A percentile compares a stretch with the other conserved stretches of the same genome.
Conservation (phyloP, 139 green algal species). For the Closterium sp. region DNA sequence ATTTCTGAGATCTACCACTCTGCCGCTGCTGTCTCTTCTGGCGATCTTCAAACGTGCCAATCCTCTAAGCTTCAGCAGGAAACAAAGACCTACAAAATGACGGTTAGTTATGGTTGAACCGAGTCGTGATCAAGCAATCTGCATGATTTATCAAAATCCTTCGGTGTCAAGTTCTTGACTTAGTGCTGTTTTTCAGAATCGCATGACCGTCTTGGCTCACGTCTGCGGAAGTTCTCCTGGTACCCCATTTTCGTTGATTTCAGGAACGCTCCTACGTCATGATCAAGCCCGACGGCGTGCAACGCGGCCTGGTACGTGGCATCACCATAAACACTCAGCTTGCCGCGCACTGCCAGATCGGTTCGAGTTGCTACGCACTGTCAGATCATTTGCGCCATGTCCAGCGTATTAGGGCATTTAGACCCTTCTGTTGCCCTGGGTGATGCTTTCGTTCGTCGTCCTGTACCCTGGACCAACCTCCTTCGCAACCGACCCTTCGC, state of each 20-base stretch:
- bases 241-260: neutral
- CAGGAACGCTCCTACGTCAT: constrained; percentile 71
- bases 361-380: too few relatives aligned
- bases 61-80: neutral
- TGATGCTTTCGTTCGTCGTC: too few relatives aligned
- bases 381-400: too few relatives aligned
- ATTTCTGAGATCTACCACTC: neutral
- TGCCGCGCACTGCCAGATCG: too few relatives aligned
- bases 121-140: too few relatives aligned
- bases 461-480: too few relatives aligned
- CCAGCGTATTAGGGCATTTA: too few relatives aligned
- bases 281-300: constrained; percentile 95
- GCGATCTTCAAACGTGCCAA: neutral
- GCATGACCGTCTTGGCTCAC: too few relatives aligned
- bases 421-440: too few relatives aligned
- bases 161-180: neutral
- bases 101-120: neutral
- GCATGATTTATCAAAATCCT: neutral
- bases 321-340: too few relatives aligned
- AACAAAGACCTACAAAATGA: neutral
- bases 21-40: neutral
- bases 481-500: neutral
- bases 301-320: constrained; percentile 51
- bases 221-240: too few relatives aligned
- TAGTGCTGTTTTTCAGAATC: too few relatives aligned